Conservation (phyloP, 2,329 filamentous ascomycete genomes). For the Davidsoniella australis region DNA sequence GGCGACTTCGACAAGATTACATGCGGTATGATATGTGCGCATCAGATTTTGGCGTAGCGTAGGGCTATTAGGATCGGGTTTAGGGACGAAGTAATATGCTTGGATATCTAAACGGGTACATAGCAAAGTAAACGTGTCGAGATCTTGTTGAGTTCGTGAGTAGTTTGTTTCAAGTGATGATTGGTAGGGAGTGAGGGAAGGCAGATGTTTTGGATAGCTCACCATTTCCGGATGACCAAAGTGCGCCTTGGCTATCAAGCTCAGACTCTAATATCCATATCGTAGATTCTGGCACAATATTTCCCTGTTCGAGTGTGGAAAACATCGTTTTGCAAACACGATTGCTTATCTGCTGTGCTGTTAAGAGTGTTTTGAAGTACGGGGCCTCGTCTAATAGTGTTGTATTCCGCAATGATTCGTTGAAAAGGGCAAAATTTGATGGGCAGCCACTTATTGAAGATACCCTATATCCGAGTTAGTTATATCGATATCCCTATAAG, state of each 20-base stretch:
- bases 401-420: conserved; percentile 26
- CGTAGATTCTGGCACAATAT: conserved; percentile 28
- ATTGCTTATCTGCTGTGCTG: conserved; percentile 22
- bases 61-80: conserved; percentile 22
- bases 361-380: conserved; percentile 8
- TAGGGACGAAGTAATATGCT: conserved; percentile 32
- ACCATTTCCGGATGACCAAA: conserved; percentile 8
- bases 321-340: conserved; percentile 30
- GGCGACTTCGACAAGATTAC: conserved; percentile 26
- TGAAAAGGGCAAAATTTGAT: conserved; percentile 27
- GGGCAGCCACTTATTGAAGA: conserved; percentile 29
- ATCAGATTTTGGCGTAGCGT: conserved; percentile 28
- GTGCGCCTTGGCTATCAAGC: conserved; percentile 27
- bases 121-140: conserved; percentile 26
- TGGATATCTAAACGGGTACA: conserved; percentile 36
- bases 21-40: conserved; percentile 31
- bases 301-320: conserved; percentile 28
- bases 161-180: background rate
- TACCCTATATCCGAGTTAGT: conserved; percentile 17
- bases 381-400: conserved; percentile 2
- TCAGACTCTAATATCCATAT: conserved; percentile 35
- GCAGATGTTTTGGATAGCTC: background rate
- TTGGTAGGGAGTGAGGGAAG: background rate
- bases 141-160: background rate
- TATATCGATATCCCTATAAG: conserved; percentile 2